These are phyloP conservation scores for Coleophoma cylindrospora DNA, from an alignment of 2,329 filamentous ascomycete species.

Conservation along the genomic window DNA sequence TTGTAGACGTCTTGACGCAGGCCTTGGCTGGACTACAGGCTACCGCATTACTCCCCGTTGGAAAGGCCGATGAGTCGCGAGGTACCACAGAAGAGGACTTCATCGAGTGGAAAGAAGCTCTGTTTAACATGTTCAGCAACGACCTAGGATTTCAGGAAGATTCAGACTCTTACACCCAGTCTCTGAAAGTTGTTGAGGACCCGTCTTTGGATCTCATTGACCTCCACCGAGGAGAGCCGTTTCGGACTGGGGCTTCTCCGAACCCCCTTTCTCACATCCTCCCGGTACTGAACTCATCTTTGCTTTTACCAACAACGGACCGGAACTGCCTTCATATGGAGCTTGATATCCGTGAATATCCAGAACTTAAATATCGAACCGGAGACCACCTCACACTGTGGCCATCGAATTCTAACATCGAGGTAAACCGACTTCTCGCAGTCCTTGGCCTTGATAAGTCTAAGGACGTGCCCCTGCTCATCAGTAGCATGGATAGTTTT, in stretches of 20 bases:
- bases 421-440: slow-evolving; percentile 10
- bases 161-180: slow-evolving; percentile 8
- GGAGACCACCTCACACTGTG: slow-evolving; percentile 20
- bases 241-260: not conserved
- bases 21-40: slow-evolving; percentile 8
- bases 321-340: slow-evolving; percentile 18
- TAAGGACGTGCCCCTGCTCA: slow-evolving; percentile 4
- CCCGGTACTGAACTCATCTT: slow-evolving; percentile 2
- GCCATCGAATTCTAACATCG: slow-evolving; percentile 14
- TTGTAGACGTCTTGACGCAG: slow-evolving; percentile 11
- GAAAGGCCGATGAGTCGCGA: slow-evolving; percentile 14
- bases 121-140: slow-evolving; percentile 7
- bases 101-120: slow-evolving; percentile 11
- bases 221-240: slow-evolving; percentile 11
- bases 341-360: slow-evolving; percentile 9
- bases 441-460: slow-evolving; percentile 6
- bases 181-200: slow-evolving; percentile 8
- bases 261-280: slow-evolving; percentile 8
- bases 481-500: slow-evolving; percentile 5
- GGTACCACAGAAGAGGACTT: slow-evolving; percentile 18
- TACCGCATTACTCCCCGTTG: slow-evolving; percentile 6
- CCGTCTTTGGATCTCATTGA: slow-evolving; percentile 11
- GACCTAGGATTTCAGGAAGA: slow-evolving; percentile 5
- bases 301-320: slow-evolving; percentile 10
- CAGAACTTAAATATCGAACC: slow-evolving; percentile 19